These are phyloP conservation scores for Wickerhamiella allomyrinae DNA, from an alignment of 805 yeast genomes.

Conservation along the genomic window DNA sequence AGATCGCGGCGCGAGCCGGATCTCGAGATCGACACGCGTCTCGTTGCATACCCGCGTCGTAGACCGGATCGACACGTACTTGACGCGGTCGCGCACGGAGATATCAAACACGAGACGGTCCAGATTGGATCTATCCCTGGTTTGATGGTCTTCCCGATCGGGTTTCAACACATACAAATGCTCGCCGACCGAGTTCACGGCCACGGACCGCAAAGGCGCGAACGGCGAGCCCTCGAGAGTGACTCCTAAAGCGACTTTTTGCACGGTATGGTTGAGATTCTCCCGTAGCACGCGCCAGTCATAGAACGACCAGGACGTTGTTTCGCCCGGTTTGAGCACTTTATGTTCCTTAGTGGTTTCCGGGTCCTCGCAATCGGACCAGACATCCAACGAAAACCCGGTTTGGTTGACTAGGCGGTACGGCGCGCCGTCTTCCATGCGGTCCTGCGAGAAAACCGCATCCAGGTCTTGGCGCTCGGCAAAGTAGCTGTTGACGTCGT, in stretches of 20 bases:
- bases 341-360: slow-evolving; percentile 19
- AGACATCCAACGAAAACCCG: slow-evolving; percentile 64
- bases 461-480: slow-evolving; percentile 14
- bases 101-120: slow-evolving; percentile 64
- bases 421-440: slow-evolving; percentile 67
- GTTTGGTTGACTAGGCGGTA: slow-evolving; percentile 72
- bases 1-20: slow-evolving; percentile 15
- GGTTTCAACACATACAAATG: slow-evolving; percentile 33
- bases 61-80: slow-evolving; percentile 63
- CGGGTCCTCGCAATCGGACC: slow-evolving; percentile 44
- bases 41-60: slow-evolving; percentile 56
- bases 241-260: slow-evolving; percentile 48
- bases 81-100: slow-evolving; percentile 56
- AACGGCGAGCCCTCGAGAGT: slow-evolving; percentile 40
- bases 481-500: slow-evolving; percentile 46
- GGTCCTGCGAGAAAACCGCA: slow-evolving; percentile 29
- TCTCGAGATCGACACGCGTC: slow-evolving; percentile 42
- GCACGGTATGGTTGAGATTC: slow-evolving; percentile 50
- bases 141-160: slow-evolving; percentile 21
- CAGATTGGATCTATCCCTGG: slow-evolving; percentile 19
- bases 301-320: slow-evolving; percentile 78
- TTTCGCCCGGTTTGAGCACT: slow-evolving; percentile 32
- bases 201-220: slow-evolving; percentile 38
- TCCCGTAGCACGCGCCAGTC: slow-evolving; percentile 87
- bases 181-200: slow-evolving; percentile 75